A percentile compares a stretch with the other conserved stretches of the same genome.
Evolutionary conservation across 164 flowering plant genomes (phyloP).

Genomic region (Brasenia schreberi): DNA sequence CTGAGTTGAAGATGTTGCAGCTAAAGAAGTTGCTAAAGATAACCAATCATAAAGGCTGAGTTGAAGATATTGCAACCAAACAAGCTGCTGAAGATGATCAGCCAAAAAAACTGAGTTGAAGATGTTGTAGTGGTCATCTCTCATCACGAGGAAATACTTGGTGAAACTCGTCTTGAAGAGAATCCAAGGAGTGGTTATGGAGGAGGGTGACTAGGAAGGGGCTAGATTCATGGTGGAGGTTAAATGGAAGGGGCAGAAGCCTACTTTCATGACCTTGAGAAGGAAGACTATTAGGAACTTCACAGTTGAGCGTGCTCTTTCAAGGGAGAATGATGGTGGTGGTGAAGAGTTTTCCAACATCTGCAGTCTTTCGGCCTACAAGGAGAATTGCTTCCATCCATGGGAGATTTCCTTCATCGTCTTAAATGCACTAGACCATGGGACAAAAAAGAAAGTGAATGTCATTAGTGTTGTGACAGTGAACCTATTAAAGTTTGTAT

Average conservation of each 20-base stretch:
- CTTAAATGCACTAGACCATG: constrained; percentile 51
- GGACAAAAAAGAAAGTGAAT: constrained; percentile 45
- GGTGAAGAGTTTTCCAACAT: constrained; percentile 65
- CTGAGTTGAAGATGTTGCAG: too few species aligned
- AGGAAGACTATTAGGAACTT: constrained; percentile 61
- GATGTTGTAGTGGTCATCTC: constrained; percentile 93
- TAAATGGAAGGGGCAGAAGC: constrained; percentile 76
- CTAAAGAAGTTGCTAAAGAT: too few species aligned
- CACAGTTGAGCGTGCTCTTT: constrained; percentile 42
- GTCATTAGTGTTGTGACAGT: constrained; percentile 53
- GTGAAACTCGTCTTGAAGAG: constrained; percentile 50
- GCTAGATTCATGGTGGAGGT: constrained; percentile 54
- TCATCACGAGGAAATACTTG: constrained; percentile 52
- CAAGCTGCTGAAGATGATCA: too few species aligned
- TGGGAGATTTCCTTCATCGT: constrained; percentile 81
- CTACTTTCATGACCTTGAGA: constrained; percentile 45
- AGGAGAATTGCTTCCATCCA: constrained; percentile 61
- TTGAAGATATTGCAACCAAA: too few species aligned
- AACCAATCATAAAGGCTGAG: too few species aligned
- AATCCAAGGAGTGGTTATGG: constrained; percentile 26
- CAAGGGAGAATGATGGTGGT: constrained; percentile 21
- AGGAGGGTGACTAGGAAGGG: constrained; percentile 8
- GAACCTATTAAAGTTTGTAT: constrained; percentile 75
- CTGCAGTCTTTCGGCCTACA: constrained; percentile 42
- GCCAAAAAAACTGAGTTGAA: too few species aligned